phyloP scores from a whole-genome alignment of 768 basidiomycete species.

The Amanita pseudoporphyria region DNA sequence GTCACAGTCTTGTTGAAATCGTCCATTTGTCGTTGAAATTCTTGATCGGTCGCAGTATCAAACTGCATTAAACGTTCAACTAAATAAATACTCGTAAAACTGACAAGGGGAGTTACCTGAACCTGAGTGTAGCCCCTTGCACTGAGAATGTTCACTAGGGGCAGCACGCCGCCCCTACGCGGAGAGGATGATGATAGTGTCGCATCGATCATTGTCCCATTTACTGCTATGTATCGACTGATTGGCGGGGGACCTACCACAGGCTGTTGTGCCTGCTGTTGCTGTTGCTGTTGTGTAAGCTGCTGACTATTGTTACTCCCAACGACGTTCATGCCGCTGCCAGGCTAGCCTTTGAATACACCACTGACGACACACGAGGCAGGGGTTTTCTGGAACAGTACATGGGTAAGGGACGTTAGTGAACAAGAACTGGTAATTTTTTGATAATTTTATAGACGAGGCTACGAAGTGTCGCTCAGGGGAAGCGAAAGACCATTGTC shows the following conservation, averaged over 20 bases:
- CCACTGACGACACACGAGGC: not conserved
- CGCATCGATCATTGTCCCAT: not conserved
- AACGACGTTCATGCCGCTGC: constrained; percentile 1
- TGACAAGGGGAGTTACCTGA: not conserved
- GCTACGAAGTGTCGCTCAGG: not conserved
- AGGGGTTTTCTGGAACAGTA: not conserved
- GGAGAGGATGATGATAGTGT: not conserved
- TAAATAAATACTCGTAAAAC: not conserved
- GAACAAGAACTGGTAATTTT: not conserved
- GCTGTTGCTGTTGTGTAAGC: too few relatives aligned
- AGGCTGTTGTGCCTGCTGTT: not conserved
- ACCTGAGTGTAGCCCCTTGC: not conserved
- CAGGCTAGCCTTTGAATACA: not conserved
- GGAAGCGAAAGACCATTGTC: constrained; percentile 2
- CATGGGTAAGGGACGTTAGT: not conserved
- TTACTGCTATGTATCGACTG: not conserved
- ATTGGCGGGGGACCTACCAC: not conserved
- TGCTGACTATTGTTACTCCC: not conserved
- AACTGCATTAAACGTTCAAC: not conserved
- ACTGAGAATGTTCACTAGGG: not conserved
- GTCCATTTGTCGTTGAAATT: constrained; percentile 31
- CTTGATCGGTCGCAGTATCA: constrained; percentile 9
- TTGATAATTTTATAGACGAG: too few relatives aligned
- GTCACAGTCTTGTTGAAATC: constrained; percentile 48
- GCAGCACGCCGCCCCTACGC: not conserved